phyloP scores from a whole-genome alignment of 495 filamentous ascomycete species.

The Letharia columbiana region DNA sequence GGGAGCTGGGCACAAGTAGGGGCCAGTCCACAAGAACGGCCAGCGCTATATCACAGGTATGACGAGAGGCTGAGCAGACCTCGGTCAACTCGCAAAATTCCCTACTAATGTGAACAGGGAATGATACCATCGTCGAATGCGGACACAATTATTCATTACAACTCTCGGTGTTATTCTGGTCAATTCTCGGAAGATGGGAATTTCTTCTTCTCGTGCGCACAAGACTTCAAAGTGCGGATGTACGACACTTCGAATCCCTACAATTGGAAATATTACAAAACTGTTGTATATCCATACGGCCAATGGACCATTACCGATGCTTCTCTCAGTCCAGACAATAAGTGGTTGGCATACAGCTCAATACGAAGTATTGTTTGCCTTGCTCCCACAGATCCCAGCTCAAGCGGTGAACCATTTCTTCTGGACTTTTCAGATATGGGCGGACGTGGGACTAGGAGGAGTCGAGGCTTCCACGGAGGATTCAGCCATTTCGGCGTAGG shows the following conservation, averaged over 20 bases:
- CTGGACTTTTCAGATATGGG: slow-evolving; percentile 60
- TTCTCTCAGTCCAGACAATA: slow-evolving; percentile 83
- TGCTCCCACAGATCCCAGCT: slow-evolving; percentile 75
- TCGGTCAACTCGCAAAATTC: slow-evolving; percentile 11
- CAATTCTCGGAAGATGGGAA: slow-evolving; percentile 96
- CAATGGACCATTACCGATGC: slow-evolving; percentile 97
- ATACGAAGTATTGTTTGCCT: slow-evolving; percentile 75
- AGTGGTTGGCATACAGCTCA: slow-evolving; percentile 79
- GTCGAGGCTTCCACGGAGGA: slow-evolving; percentile 33
- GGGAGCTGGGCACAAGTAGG: slow-evolving; percentile 63
- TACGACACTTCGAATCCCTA: slow-evolving; percentile 97
- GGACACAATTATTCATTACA: slow-evolving; percentile 82
- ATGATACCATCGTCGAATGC: slow-evolving; percentile 60
- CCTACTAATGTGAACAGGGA: slow-evolving; percentile 43
- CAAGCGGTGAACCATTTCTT: slow-evolving; percentile 63
- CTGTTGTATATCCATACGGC: slow-evolving; percentile 72
- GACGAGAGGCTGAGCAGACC: slow-evolving; percentile 16
- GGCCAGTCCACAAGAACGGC: slow-evolving; percentile 47
- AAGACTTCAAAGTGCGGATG: slow-evolving; percentile 91
- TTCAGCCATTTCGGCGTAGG: slow-evolving; percentile 46
- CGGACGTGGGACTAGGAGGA: slow-evolving; percentile 26
- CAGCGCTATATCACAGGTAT: slow-evolving; percentile 58
- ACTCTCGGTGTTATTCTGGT: slow-evolving; percentile 80
- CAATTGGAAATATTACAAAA: slow-evolving; percentile 94
- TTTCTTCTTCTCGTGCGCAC: slow-evolving; percentile 92